Conservation (phyloP, 139 green algal genomes). For the Nannochloris sp. region DNA sequence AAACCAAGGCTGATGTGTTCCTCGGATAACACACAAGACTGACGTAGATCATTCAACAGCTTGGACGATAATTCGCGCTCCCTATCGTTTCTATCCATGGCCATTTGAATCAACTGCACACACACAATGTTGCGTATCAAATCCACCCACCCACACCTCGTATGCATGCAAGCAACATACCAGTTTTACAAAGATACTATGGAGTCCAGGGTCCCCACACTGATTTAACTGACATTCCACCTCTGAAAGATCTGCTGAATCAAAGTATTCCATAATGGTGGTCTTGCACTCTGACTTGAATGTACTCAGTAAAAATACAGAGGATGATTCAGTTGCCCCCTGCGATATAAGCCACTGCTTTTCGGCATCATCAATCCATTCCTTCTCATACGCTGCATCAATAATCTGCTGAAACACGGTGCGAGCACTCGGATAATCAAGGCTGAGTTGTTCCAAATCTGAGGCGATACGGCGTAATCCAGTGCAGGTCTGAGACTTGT, state of each 20-base stretch:
- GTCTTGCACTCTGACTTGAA: conserved; percentile 55
- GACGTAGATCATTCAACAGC: conserved; percentile 69
- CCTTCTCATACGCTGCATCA: conserved; percentile 10
- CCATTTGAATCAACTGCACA: conserved; percentile 41
- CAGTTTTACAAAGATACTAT: conserved; percentile 87
- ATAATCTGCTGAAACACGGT: conserved; percentile 27
- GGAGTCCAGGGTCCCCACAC: conserved; percentile 71
- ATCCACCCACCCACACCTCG: no score
- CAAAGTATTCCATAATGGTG: conserved; percentile 78
- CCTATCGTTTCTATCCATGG: conserved; percentile 72
- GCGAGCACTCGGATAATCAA: conserved; percentile 60
- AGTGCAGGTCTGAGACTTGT: conserved; percentile 52
- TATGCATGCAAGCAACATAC: no score
- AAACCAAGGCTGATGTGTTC: conserved; percentile 55
- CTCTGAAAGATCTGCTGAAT: conserved; percentile 48
- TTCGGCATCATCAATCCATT: conserved; percentile 23
- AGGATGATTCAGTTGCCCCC: conserved; percentile 1
- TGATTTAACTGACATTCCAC: conserved; percentile 51
- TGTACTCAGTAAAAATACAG: not conserved
- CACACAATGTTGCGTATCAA: conserved; percentile 24
- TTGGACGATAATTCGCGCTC: conserved; percentile 71
- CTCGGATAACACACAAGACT: conserved; percentile 26
- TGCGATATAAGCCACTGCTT: no score
- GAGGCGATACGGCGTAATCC: conserved; percentile 57
- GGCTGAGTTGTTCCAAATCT: conserved; percentile 54